Percentiles rank a stretch among this genome's conserved stretches.
phyloP scores from a whole-genome alignment of 2,329 filamentous ascomycete genomes.

The Hypoxylon sp. region DNA sequence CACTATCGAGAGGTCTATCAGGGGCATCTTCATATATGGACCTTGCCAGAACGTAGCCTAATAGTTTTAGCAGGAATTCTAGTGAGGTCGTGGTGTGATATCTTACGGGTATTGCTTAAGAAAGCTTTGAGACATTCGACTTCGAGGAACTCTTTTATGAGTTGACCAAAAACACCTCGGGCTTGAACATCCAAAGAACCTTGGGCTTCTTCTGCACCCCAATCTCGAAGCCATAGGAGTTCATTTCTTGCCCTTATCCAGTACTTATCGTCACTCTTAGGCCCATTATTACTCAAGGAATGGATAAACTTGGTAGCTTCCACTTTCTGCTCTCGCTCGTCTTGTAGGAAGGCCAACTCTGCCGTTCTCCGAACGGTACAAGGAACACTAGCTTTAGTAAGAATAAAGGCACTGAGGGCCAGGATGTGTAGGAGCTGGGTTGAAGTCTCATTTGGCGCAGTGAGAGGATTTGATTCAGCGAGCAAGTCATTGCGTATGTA shows the following conservation, averaged over 20 bases:
- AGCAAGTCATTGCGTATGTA: slow-evolving; percentile 64
- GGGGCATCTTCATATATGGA: slow-evolving; percentile 66
- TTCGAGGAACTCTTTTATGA: slow-evolving; percentile 71
- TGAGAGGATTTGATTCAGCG: slow-evolving; percentile 69
- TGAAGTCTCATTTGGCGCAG: slow-evolving; percentile 63
- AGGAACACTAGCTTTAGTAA: slow-evolving; percentile 59
- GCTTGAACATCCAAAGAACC: slow-evolving; percentile 42
- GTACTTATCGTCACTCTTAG: slow-evolving; percentile 68
- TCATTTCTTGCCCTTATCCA: slow-evolving; percentile 70
- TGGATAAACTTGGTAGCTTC: slow-evolving; percentile 68
- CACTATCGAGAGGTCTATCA: slow-evolving; percentile 57
- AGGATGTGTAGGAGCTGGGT: slow-evolving; percentile 70
- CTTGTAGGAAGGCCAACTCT: slow-evolving; percentile 70
- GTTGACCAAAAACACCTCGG: slow-evolving; percentile 65
- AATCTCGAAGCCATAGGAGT: slow-evolving; percentile 77
- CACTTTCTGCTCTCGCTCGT: slow-evolving; percentile 69
- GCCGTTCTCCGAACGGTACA: slow-evolving; percentile 63
- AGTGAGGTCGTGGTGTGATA: neutral
- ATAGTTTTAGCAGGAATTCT: slow-evolving; percentile 34
- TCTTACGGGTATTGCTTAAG: slow-evolving; percentile 67
- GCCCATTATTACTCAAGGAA: slow-evolving; percentile 56
- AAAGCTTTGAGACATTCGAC: slow-evolving; percentile 75
- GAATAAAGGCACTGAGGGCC: slow-evolving; percentile 66
- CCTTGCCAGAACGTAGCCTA: slow-evolving; percentile 69
- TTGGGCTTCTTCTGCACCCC: slow-evolving; percentile 64